Percentiles rank a stretch among this genome's conserved stretches.
Evolutionary conservation across 768 basidiomycete genomes (phyloP).

Genomic region (Russula dissimulans): DNA sequence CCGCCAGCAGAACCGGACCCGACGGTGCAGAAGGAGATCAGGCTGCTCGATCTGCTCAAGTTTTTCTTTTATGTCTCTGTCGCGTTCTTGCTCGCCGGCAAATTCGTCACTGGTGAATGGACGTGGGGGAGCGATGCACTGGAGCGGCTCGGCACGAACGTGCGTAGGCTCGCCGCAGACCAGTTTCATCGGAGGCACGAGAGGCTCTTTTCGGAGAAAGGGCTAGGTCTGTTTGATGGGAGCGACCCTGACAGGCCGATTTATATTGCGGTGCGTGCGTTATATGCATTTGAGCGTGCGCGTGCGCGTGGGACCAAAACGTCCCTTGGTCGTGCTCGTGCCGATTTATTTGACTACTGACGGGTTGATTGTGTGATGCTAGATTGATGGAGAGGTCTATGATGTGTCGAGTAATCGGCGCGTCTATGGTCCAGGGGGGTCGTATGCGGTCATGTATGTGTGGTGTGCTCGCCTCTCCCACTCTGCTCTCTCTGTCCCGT

Average conservation of each 20-base stretch:
- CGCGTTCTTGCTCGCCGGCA: slow-evolving; percentile 52
- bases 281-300: not conserved
- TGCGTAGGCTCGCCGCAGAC: slow-evolving; percentile 57
- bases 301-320: not conserved
- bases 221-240: slow-evolving; percentile 66
- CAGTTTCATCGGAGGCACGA: slow-evolving; percentile 28
- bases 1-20: slow-evolving; percentile 69
- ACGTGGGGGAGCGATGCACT: slow-evolving; percentile 55
- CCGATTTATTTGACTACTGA: slow-evolving; percentile 5
- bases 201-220: slow-evolving; percentile 64
- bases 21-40: slow-evolving; percentile 58
- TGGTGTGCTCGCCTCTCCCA: not conserved
- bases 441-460: slow-evolving; percentile 63
- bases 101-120: slow-evolving; percentile 82
- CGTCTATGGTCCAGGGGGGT: slow-evolving; percentile 82
- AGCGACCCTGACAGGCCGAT: slow-evolving; percentile 52
- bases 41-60: slow-evolving; percentile 55
- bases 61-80: slow-evolving; percentile 51
- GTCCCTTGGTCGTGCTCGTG: not conserved
- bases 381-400: slow-evolving; percentile 91
- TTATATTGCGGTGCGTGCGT: slow-evolving; percentile 67
- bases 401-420: slow-evolving; percentile 75
- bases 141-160: slow-evolving; percentile 47
- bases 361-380: slow-evolving; percentile 11
- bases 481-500: not conserved